Percentiles rank a stretch among this genome's conserved stretches.
These are phyloP conservation scores for Wickerhamomyces mucosus DNA, from an alignment of 805 yeast genomes.

Conservation along the genomic window DNA sequence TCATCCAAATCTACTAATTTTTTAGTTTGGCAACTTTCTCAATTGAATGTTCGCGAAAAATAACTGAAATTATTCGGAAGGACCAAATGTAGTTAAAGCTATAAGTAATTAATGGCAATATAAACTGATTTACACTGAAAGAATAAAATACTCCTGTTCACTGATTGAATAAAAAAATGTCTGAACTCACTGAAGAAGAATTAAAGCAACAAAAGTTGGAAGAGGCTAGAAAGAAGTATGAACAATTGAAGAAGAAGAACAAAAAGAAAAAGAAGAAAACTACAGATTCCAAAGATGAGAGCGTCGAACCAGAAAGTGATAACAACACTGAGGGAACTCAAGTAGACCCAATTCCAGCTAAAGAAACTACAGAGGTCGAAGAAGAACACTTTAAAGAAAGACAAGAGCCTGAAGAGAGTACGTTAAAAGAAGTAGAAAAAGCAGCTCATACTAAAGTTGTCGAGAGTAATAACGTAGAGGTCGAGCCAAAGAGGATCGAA, in stretches of 20 bases:
- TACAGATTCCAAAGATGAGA: constrained; percentile 6
- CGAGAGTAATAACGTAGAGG: constrained; percentile 4
- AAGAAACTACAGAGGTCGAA: constrained; percentile 6
- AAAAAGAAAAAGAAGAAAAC: constrained; percentile 33
- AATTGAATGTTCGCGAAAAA: too few species aligned
- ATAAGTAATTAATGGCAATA: too few species aligned
- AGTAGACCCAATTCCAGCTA: neutral
- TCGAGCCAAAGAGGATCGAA: too few species aligned
- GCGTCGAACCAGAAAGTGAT: constrained; percentile 6
- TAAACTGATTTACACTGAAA: too few species aligned
- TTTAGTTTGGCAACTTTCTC: too few species aligned
- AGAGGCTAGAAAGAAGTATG: constrained; percentile 66
- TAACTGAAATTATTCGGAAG: too few species aligned
- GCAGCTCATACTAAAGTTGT: constrained; percentile 3
- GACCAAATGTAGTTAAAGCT: too few species aligned
- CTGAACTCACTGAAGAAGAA: constrained; percentile 25
- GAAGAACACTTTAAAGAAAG: constrained; percentile 7
- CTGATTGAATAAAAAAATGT: constrained; percentile 17
- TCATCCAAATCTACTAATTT: too few species aligned
- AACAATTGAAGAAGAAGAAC: constrained; percentile 57
- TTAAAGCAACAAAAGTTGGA: constrained; percentile 54
- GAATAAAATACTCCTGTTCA: too few species aligned
- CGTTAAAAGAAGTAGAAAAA: constrained; percentile 3
- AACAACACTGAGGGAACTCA: constrained; percentile 1
- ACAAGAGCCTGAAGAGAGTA: constrained; percentile 10